Base-by-base conservation (phyloP, 768 basidiomycete species). In the Leccinum disarticulatum region DNA sequence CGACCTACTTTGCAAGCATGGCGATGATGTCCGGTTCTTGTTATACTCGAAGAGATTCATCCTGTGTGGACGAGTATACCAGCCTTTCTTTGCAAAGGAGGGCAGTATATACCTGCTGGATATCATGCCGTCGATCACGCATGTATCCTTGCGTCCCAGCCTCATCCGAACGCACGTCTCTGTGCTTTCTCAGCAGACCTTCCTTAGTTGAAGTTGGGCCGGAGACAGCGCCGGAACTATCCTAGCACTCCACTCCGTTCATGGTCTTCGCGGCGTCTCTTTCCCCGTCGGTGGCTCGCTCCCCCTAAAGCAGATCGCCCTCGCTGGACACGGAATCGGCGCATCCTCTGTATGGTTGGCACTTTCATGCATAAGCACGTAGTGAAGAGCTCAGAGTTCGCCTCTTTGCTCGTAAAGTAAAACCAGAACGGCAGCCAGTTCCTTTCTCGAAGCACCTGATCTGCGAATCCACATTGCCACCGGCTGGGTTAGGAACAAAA, bases 371-470 rank as follows among this genome's bases (percentile, higher is more conserved):
- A 22, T 22, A 22, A 91, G 10, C 94, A 83, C 3, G 94, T 96
- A 1, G 94, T 96, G 56, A 96, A 76, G 22, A 95, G 77, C 92
- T 11, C 87, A 83, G 6, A 95, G 74, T 48, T 80, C 73, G 17
- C 83, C 87, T 4, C 76, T 79, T n/a, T 81, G 75, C 70, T 94
- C 89, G 62, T 86, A 95, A 1, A 96, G 74, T 10, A 93, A 77
- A 1, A 95, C 84, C 3, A 95, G 79, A 0, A 95, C 92, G 8
- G 90, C 90, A 4, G 86, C 91, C 14, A 86, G 81, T 67, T 80
- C 86, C 52, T 69, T 72, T 14, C 57, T 63, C 11, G 77, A 67
- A 46, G 77, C 74, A 7, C 58, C 60, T 19, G 74, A 73, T 28
- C 78, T 80, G 53, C 19, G 11, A 50, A 54, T 28, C 9, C 6